Evolutionary conservation across 2,329 filamentous ascomycete genomes (phyloP).

Genomic region (Epichloe typhina): DNA sequence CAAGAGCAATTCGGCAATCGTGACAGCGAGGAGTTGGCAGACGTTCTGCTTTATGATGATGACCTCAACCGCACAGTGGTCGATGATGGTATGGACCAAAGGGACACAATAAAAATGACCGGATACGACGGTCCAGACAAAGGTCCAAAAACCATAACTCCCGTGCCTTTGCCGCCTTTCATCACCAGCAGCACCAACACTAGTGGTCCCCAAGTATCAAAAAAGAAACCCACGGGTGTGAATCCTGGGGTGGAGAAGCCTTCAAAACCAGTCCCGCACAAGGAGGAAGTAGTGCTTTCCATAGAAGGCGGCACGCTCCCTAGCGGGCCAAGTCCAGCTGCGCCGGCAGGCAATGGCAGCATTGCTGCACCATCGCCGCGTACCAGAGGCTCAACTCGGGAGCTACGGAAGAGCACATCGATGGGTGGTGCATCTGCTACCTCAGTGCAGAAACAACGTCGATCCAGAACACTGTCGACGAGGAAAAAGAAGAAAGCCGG

Average conservation of each 20-base stretch:
- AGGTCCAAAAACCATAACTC: not conserved
- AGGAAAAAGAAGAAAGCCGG: not conserved
- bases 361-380: not conserved
- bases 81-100: not conserved
- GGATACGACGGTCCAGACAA: not conserved
- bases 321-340: not conserved
- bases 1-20: slow-evolving; percentile 10
- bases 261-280: not conserved
- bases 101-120: too few species aligned
- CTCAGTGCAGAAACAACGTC: slow-evolving; percentile 1
- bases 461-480: not conserved
- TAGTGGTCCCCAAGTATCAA: not conserved
- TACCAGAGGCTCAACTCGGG: not conserved
- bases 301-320: not conserved
- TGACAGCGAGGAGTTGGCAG: not conserved
- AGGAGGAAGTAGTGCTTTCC: not conserved
- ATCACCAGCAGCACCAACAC: not conserved
- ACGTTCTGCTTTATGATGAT: not conserved
- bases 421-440: not conserved
- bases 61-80: not conserved
- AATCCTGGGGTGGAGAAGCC: not conserved
- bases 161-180: slow-evolving; percentile 4
- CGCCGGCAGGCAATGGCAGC: not conserved
- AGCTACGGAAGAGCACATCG: not conserved
- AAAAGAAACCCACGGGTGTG: not conserved